Evolutionary conservation across 1,284 basidiomycete genomes (phyloP), one percentile per base, ranked within the genome.

Genomic region (Ustilago shanxiensis): DNA sequence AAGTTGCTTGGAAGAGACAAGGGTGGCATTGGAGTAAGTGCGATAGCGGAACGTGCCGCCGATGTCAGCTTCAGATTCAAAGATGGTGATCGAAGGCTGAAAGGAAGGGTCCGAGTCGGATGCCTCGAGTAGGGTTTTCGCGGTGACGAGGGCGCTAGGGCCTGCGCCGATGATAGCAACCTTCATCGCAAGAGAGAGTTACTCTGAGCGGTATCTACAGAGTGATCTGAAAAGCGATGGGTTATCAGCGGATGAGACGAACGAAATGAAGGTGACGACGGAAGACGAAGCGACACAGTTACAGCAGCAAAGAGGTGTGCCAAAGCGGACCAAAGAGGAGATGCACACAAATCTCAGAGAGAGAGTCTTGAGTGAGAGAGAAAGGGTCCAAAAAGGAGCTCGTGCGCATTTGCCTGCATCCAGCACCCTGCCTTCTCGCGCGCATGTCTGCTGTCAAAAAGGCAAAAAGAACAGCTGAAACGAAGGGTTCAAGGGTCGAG

Each of bases 1-100:
- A 52, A 91, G 87, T 80, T 91, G 91, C 79, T 90, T 90, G 9
- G 89, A 90, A 1, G 89, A 90, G 26, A 90, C 90, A 29, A 90
- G 85, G 31, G 86, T 88, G 33, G 90, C 89, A 67, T 90, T 90
- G 88, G 91, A 85, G 83, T 79, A 87, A 79, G 55, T 61, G 31
- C 80, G 60, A 52, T 80, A 80, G 20, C 72, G 79, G 80, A 92
- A 91, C 0, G 91, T 91, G 6, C 91, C 91, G 2, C 91, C 91
- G 54, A 91, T 88, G 71, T 89, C 88, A n/a, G 86, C 82, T 81
- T 91, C 90, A 71, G 89, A 88, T 80, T 91, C 91, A 41, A 81
- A 82, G 56, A 79, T 56, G 62, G 72, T 72, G 61, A 79, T 87
- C 81, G 79, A 90, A 89, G 80, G 89, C 88, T 83, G 91, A 90